Evolutionary conservation across 1,284 basidiomycete species (phyloP).

Genomic region (Filobasidium uniguttulatum): DNA sequence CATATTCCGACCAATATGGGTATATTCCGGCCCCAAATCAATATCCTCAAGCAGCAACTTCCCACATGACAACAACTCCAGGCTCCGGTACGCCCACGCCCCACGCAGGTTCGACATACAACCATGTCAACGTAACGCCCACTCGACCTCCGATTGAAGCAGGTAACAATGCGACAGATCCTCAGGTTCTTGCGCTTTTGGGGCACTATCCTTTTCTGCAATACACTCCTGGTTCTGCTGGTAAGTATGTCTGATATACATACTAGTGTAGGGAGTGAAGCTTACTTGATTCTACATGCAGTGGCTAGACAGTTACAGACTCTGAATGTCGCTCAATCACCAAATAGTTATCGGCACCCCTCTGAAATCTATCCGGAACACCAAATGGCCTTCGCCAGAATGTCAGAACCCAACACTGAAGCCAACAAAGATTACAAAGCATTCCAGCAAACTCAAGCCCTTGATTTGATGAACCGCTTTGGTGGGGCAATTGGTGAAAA

Average conservation of each 20-base stretch:
- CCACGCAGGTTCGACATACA: too few relatives aligned
- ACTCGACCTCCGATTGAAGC: too few relatives aligned
- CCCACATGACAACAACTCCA: too few relatives aligned
- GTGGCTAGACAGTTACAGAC: slow-evolving; percentile 35
- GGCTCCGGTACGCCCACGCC: too few relatives aligned
- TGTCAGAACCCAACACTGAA: slow-evolving; percentile 21
- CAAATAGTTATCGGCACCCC: slow-evolving; percentile 16
- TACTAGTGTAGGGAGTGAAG: neutral
- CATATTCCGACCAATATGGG: too few relatives aligned
- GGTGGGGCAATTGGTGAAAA: slow-evolving; percentile 1
- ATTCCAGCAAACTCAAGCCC: slow-evolving; percentile 7
- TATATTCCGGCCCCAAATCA: too few relatives aligned
- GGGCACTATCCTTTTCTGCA: slow-evolving; percentile 32
- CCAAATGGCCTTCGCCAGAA: slow-evolving; percentile 16
- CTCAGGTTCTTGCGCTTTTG: slow-evolving; percentile 26
- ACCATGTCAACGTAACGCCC: too few relatives aligned
- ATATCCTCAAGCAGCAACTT: too few relatives aligned
- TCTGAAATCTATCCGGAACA: slow-evolving; percentile 26
- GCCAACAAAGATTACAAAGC: slow-evolving; percentile 23
- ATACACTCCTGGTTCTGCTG: slow-evolving; percentile 32
- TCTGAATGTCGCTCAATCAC: slow-evolving; percentile 25
- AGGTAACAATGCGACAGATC: slow-evolving; percentile 15
- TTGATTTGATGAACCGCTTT: neutral
- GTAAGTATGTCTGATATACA: slow-evolving; percentile 19
- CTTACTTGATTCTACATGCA: slow-evolving; percentile 10